Evolutionary conservation across 1,284 basidiomycete species (phyloP).

Genomic region (Pseudozyma sp.): DNA sequence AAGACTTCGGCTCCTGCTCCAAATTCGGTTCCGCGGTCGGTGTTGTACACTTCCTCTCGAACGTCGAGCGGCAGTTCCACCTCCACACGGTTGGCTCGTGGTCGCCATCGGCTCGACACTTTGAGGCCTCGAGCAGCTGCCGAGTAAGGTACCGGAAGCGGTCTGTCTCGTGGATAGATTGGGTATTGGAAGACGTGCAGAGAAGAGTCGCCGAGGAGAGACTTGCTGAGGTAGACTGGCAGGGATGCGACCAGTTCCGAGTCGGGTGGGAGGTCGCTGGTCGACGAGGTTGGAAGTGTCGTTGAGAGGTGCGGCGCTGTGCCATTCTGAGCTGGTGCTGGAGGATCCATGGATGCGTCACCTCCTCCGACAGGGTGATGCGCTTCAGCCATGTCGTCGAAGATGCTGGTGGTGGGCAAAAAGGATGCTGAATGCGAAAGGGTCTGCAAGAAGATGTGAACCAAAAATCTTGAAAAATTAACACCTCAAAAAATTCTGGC

Average conservation of each 20-base stretch:
- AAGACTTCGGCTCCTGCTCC: slow-evolving; percentile 47
- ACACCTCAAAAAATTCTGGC: not conserved
- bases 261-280: slow-evolving; percentile 41
- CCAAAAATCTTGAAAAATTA: slow-evolving; percentile 4
- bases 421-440: not conserved
- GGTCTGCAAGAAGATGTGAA: slow-evolving; percentile 2
- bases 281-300: slow-evolving; percentile 24
- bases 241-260: slow-evolving; percentile 60
- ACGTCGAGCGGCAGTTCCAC: slow-evolving; percentile 65
- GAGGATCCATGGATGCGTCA: slow-evolving; percentile 15
- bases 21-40: slow-evolving; percentile 57
- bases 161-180: slow-evolving; percentile 56
- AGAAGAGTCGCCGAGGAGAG: slow-evolving; percentile 48
- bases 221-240: slow-evolving; percentile 64
- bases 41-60: slow-evolving; percentile 62
- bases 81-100: slow-evolving; percentile 61
- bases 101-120: slow-evolving; percentile 61
- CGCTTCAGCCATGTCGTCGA: slow-evolving; percentile 28
- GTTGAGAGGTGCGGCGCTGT: slow-evolving; percentile 1
- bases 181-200: slow-evolving; percentile 67
- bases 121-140: slow-evolving; percentile 59
- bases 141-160: slow-evolving; percentile 62
- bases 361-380: slow-evolving; percentile 27
- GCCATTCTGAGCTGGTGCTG: not conserved
- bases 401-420: slow-evolving; percentile 1